These are phyloP conservation scores for Phytophthora chlamydospora DNA, from an alignment of 352 stramenopile genomes.

Conservation along the genomic window DNA sequence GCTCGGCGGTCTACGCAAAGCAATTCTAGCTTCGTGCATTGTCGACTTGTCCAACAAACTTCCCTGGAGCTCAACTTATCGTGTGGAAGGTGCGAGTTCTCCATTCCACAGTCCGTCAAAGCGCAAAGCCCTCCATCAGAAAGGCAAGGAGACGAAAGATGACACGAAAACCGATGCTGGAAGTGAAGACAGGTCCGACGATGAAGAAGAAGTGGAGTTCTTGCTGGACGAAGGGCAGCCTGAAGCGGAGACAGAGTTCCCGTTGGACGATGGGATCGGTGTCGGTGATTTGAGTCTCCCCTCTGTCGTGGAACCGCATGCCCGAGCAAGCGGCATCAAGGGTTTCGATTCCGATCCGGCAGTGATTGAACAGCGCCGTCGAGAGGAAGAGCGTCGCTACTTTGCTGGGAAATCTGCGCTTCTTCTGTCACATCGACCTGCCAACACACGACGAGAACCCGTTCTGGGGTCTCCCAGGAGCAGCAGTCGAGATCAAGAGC, in stretches of 20 bases:
- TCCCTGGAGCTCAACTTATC: slow-evolving; percentile 70
- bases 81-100: slow-evolving; percentile 24
- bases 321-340: slow-evolving; percentile 15
- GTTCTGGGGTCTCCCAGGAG: slow-evolving; percentile 13
- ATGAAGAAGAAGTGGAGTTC: slow-evolving; percentile 15
- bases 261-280: slow-evolving; percentile 60
- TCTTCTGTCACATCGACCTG: slow-evolving; percentile 24
- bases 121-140: slow-evolving; percentile 7
- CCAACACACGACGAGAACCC: slow-evolving; percentile 1
- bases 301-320: slow-evolving; percentile 29
- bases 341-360: slow-evolving; percentile 47
- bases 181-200: slow-evolving; percentile 11
- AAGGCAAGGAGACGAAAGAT: slow-evolving; percentile 1
- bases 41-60: slow-evolving; percentile 68
- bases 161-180: slow-evolving; percentile 7
- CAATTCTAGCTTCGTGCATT: slow-evolving; percentile 56
- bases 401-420: slow-evolving; percentile 53
- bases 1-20: slow-evolving; percentile 62
- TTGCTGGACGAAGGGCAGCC: slow-evolving; percentile 25
- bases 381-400: slow-evolving; percentile 62
- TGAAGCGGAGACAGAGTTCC: slow-evolving; percentile 19
- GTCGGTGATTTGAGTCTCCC: slow-evolving; percentile 55
- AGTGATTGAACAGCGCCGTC: slow-evolving; percentile 47
- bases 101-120: slow-evolving; percentile 56
- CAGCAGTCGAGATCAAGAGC: slow-evolving; percentile 19